Conservation (phyloP, 1,284 basidiomycete species). For the Melampsora americana region DNA sequence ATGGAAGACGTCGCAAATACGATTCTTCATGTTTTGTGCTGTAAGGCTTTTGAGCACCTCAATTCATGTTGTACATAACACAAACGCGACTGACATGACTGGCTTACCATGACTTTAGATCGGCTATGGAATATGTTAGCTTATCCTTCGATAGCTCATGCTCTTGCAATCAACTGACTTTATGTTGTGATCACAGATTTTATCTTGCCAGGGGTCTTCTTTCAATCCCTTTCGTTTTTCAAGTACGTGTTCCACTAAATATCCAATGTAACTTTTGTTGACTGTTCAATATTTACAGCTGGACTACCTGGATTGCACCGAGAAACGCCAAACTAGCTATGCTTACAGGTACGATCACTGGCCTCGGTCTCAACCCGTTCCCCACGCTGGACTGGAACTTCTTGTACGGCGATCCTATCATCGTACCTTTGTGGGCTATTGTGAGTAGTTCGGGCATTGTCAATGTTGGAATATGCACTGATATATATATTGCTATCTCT, state of each 20-base stretch:
- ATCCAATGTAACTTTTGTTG: no score
- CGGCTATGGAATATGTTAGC: conserved; percentile 9
- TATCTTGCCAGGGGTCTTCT: conserved; percentile 1
- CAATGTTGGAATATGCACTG: no score
- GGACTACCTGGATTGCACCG: conserved; percentile 40
- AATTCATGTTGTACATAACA: not conserved
- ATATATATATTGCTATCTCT: no score
- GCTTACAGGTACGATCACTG: conserved; percentile 48
- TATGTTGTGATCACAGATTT: not conserved
- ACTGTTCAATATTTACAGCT: not conserved
- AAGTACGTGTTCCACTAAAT: not conserved
- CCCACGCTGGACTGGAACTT: conserved; percentile 58
- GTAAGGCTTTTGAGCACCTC: not conserved
- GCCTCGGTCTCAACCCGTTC: conserved; percentile 55
- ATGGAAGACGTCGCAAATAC: conserved; percentile 9
- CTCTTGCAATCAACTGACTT: not conserved
- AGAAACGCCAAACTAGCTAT: conserved; percentile 44
- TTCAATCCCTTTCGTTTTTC: not conserved
- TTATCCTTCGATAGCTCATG: not conserved
- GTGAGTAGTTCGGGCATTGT: conserved; percentile 48
- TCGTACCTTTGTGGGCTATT: conserved; percentile 51
- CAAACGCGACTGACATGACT: not conserved
- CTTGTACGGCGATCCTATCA: conserved; percentile 50
- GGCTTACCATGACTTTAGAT: not conserved
- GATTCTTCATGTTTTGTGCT: conserved; percentile 3